phyloP scores from a whole-genome alignment of 2,329 filamentous ascomycete species.

The Pseudogymnoascus sp. region DNA sequence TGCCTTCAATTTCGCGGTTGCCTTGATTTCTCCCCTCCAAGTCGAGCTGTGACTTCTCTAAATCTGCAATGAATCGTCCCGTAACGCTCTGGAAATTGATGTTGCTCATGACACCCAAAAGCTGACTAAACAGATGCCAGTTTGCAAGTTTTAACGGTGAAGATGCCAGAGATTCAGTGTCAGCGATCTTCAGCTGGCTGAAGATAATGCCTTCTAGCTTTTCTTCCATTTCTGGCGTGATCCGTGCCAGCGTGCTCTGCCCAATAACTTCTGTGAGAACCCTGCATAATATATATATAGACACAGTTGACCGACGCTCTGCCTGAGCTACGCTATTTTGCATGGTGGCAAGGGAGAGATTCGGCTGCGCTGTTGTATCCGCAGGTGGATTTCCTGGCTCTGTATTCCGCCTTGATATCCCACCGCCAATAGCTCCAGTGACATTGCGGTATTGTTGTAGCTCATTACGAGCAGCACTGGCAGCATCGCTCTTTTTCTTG shows the following conservation, averaged over 20 bases:
- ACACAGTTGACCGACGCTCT: constrained; percentile 85
- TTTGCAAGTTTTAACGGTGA: constrained; percentile 85
- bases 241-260: constrained; percentile 72
- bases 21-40: constrained; percentile 60
- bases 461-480: constrained; percentile 56
- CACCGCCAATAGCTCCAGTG: constrained; percentile 12
- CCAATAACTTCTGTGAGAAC: constrained; percentile 90
- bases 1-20: constrained; percentile 64
- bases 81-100: constrained; percentile 82
- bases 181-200: constrained; percentile 81
- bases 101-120: constrained; percentile 93
- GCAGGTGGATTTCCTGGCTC: constrained; percentile 42
- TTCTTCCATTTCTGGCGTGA: constrained; percentile 86
- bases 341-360: constrained; percentile 28
- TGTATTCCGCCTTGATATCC: constrained; percentile 60
- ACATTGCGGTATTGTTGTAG: constrained; percentile 43
- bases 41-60: constrained; percentile 70
- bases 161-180: constrained; percentile 67
- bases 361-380: constrained; percentile 9
- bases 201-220: constrained; percentile 95
- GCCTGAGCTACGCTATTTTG: constrained; percentile 70
- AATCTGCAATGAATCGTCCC: constrained; percentile 69
- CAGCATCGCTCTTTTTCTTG: constrained; percentile 87
- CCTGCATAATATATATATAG: constrained; percentile 90
- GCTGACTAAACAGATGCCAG: constrained; percentile 86